These are phyloP conservation scores for Xylaria palmicola DNA, from an alignment of 495 filamentous ascomycete species.

Conservation along the genomic window DNA sequence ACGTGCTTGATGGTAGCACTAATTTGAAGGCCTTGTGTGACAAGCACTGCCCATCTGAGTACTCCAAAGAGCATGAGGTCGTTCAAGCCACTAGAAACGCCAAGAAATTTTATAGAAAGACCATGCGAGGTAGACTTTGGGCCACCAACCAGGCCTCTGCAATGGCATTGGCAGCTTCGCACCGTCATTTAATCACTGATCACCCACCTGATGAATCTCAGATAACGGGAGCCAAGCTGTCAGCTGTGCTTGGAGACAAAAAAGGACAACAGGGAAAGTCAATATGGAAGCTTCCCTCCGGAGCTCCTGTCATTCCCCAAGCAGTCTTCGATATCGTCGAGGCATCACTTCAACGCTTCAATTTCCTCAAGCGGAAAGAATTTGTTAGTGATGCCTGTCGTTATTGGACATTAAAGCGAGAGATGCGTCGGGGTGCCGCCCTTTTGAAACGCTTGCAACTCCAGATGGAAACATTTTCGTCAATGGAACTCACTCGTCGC, in stretches of 20 bases:
- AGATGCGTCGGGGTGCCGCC: conserved; percentile 86
- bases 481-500: conserved; percentile 91
- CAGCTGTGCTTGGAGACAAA: conserved; percentile 66
- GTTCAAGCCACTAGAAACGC: conserved; percentile 48
- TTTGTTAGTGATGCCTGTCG: conserved; percentile 90
- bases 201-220: conserved; percentile 57
- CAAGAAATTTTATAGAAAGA: conserved; percentile 76
- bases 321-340: conserved; percentile 79
- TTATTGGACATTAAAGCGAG: conserved; percentile 97
- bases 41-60: conserved; percentile 89
- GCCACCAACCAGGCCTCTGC: conserved; percentile 86
- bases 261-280: conserved; percentile 64
- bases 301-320: conserved; percentile 89
- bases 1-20: conserved; percentile 78
- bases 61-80: conserved; percentile 80
- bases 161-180: conserved; percentile 68
- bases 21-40: conserved; percentile 94
- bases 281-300: conserved; percentile 92
- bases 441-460: conserved; percentile 89
- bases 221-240: conserved; percentile 51
- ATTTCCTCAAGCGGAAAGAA: conserved; percentile 80
- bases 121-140: conserved; percentile 85
- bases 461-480: conserved; percentile 91
- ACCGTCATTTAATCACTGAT: conserved; percentile 58
- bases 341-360: conserved; percentile 74